Conservation (phyloP, 2,329 filamentous ascomycete genomes). For the Verticillium isaacii region DNA sequence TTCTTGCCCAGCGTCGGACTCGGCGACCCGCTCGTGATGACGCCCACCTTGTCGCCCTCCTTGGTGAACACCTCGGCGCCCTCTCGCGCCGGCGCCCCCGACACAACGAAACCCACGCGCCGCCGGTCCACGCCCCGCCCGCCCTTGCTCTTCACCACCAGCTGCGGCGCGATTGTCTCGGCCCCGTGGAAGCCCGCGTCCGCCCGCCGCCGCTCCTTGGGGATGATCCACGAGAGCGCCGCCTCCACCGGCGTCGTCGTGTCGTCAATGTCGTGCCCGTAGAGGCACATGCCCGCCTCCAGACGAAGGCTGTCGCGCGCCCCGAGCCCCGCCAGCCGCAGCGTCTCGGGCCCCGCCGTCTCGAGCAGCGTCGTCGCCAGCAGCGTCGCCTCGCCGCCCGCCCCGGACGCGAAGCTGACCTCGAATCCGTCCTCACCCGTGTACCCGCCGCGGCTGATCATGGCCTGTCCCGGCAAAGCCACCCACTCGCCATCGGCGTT, state of each 20-base stretch:
- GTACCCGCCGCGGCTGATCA: constrained; percentile 88
- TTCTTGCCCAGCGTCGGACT: constrained; percentile 83
- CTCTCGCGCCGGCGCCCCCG: constrained; percentile 85
- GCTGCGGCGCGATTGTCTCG: constrained; percentile 69
- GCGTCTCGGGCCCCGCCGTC: constrained; percentile 55
- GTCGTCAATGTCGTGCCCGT: constrained; percentile 95
- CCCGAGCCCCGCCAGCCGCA: constrained; percentile 82
- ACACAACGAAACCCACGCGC: constrained; percentile 75
- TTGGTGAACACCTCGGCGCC: constrained; percentile 71
- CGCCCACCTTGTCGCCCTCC: constrained; percentile 65
- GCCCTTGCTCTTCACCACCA: constrained; percentile 69
- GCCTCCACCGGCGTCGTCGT: constrained; percentile 56
- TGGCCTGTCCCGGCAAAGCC: constrained; percentile 41
- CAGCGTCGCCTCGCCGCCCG: constrained; percentile 36
- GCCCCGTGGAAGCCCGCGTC: constrained; percentile 79
- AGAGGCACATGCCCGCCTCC: constrained; percentile 98
- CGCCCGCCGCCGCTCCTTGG: constrained; percentile 61
- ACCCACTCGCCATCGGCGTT: constrained; percentile 38
- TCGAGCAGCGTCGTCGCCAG: constrained; percentile 53
- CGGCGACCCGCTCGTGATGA: constrained; percentile 84
- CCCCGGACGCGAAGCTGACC: constrained; percentile 60
- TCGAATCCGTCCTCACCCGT: constrained; percentile 98
- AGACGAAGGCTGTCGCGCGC: constrained; percentile 88
- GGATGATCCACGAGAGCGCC: constrained; percentile 71
- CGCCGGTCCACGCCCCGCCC: constrained; percentile 65